phyloP scores from a whole-genome alignment of 345 rosid species.

The Corymbia maculata region DNA sequence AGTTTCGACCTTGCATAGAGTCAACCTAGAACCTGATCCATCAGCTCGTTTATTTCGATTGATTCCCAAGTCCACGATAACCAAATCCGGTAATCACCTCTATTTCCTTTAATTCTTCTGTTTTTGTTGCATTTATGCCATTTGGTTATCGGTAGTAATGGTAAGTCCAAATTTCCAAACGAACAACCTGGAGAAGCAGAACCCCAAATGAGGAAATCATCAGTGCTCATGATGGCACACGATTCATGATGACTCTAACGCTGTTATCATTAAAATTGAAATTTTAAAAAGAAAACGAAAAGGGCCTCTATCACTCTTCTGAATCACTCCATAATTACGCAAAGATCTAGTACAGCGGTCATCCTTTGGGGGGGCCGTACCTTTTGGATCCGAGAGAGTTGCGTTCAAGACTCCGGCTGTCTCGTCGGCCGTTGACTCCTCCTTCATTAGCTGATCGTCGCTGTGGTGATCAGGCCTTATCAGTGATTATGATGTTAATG shows the following conservation, averaged over 20 bases:
- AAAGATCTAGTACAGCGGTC: background rate
- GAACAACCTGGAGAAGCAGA: background rate
- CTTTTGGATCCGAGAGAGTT: background rate
- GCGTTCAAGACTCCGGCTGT: background rate
- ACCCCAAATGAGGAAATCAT: background rate
- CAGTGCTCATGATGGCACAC: background rate
- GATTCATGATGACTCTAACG: background rate
- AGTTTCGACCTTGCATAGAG: background rate
- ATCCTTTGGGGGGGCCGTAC: background rate
- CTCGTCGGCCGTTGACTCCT: background rate
- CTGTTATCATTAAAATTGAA: background rate
- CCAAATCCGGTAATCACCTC: background rate
- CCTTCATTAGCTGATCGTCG: background rate
- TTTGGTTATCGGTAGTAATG: background rate
- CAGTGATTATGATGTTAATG: background rate
- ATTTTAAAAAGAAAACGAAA: background rate
- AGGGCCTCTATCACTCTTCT: background rate
- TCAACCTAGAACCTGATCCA: background rate
- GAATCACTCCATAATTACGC: background rate
- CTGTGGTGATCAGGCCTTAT: background rate
- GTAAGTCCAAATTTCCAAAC: background rate
- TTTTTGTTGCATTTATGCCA: background rate
- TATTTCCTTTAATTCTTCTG: background rate
- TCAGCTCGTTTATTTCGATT: background rate
- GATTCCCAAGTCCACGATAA: background rate